Conservation (phyloP, 2,329 filamentous ascomycete genomes). For the Trichophyton simii region DNA sequence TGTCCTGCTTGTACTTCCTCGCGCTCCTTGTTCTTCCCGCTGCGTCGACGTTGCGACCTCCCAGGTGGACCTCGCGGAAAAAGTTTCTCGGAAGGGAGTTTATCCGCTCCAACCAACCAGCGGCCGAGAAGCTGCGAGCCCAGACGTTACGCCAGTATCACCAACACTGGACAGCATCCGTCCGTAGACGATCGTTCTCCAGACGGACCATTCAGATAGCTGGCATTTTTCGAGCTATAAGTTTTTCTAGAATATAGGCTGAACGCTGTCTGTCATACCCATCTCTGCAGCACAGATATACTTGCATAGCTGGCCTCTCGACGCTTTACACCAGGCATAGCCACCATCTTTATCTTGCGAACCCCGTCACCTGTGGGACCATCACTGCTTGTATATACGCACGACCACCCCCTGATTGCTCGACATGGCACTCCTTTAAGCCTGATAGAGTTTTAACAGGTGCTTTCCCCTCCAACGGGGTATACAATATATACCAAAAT, state of each 20-base stretch:
- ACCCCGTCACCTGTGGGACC: background rate
- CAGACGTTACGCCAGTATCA: background rate
- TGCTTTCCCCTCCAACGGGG: background rate
- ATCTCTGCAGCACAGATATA: background rate
- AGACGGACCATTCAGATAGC: too few relatives aligned
- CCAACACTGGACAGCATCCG: background rate
- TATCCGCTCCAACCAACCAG: background rate
- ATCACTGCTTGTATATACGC: background rate
- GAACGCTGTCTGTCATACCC: background rate
- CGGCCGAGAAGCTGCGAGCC: background rate
- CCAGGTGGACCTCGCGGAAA: background rate
- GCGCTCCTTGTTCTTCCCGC: background rate
- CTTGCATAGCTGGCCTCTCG: background rate
- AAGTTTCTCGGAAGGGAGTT: background rate
- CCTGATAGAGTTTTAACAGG: background rate
- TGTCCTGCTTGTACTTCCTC: background rate
- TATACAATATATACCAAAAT: background rate
- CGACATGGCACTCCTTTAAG: background rate
- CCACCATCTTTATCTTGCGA: background rate
- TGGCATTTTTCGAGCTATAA: background rate
- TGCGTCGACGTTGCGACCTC: background rate
- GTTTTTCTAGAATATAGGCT: background rate
- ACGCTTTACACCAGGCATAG: background rate
- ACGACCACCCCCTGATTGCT: background rate
- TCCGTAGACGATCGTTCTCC: too few relatives aligned